Percentiles rank a stretch among this genome's conserved stretches.
These are phyloP conservation scores for Acanthamoeba royreba DNA, from an alignment of 208 protist genomes.

Conservation along the genomic window DNA sequence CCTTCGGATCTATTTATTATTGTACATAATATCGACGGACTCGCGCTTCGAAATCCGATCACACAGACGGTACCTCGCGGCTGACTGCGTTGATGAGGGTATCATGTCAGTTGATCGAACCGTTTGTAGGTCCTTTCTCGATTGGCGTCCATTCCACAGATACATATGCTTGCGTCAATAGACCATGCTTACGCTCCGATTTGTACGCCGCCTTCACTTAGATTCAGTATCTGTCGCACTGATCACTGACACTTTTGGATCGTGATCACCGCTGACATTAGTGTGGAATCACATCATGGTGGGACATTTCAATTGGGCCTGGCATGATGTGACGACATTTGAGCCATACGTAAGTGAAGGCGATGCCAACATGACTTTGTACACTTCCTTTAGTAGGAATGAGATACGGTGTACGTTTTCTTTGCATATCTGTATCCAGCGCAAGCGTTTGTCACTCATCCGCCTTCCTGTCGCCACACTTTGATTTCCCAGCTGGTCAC, in stretches of 20 bases:
- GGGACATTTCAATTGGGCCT: slow-evolving; percentile 10
- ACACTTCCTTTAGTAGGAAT: slow-evolving; percentile 17
- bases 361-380: background rate
- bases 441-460: background rate
- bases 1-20: background rate
- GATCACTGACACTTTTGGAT: background rate
- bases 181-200: background rate
- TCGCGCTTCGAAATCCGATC: background rate
- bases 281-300: slow-evolving; percentile 48
- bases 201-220: background rate
- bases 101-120: no score
- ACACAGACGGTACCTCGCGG: background rate
- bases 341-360: background rate
- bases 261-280: no score
- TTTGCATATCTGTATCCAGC: background rate
- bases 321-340: background rate
- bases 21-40: slow-evolving; percentile 32
- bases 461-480: background rate
- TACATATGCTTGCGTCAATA: background rate
- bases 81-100: no score
- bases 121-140: background rate
- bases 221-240: background rate
- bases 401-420: background rate
- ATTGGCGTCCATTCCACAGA: background rate
- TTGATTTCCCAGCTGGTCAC: background rate